Evolutionary conservation across 768 basidiomycete genomes (phyloP).

Genomic region (Termitomyces sp.): DNA sequence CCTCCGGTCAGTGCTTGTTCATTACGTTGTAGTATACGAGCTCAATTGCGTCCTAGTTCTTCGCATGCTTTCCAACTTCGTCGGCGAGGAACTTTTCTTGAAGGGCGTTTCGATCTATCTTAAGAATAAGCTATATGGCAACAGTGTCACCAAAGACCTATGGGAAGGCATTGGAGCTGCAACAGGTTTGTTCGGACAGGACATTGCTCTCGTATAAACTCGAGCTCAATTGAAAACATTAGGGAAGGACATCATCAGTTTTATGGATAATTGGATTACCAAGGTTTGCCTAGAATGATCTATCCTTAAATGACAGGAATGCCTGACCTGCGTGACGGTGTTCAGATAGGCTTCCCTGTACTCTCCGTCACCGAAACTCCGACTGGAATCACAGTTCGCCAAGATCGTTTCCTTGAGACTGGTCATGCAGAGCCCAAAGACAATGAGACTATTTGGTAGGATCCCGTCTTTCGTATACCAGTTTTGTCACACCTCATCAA

Average conservation of each 20-base stretch:
- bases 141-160: constrained; percentile 79
- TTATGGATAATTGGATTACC: constrained; percentile 92
- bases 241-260: constrained; percentile 63
- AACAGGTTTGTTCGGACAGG: constrained; percentile 35
- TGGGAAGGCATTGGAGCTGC: constrained; percentile 82
- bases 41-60: constrained; percentile 48
- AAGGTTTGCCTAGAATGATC: constrained; percentile 38
- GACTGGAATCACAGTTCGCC: constrained; percentile 70
- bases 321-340: constrained; percentile 25
- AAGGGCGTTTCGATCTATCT: constrained; percentile 89
- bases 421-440: constrained; percentile 76
- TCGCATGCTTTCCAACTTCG: constrained; percentile 85
- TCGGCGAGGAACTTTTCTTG: constrained; percentile 85
- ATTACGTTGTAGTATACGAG: neutral
- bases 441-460: constrained; percentile 82
- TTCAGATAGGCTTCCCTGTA: constrained; percentile 76
- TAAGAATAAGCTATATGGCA: constrained; percentile 80
- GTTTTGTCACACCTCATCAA: neutral
- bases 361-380: constrained; percentile 76
- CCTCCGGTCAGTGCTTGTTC: constrained; percentile 45
- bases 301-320: neutral
- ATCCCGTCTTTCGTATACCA: neutral
- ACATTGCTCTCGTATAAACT: neutral
- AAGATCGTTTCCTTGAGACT: constrained; percentile 89
- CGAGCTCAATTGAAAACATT: neutral